phyloP scores from a whole-genome alignment of 495 filamentous ascomycete species.

The Pyronema domesticum region DNA sequence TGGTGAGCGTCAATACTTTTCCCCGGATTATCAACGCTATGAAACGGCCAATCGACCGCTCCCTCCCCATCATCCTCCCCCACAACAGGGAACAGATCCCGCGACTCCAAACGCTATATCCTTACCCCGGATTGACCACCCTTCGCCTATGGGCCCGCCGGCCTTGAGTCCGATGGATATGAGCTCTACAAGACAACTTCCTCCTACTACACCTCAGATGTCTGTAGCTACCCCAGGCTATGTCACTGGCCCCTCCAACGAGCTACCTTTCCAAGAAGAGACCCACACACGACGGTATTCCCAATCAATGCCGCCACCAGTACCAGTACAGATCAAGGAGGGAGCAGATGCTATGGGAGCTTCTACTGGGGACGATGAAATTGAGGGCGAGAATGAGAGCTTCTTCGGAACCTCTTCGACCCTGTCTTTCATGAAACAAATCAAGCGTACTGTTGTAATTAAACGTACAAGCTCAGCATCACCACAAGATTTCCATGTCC shows the following conservation, averaged over 20 bases:
- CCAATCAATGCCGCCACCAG: neutral
- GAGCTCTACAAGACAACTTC: neutral
- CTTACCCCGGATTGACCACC: neutral
- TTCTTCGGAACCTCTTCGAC: conserved; percentile 4
- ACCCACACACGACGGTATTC: neutral
- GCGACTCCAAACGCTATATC: neutral
- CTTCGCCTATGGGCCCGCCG: neutral
- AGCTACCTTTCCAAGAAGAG: neutral
- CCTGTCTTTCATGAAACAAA: conserved; percentile 3
- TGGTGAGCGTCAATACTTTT: neutral
- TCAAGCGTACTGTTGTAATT: neutral
- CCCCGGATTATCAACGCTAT: neutral
- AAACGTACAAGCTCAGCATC: neutral
- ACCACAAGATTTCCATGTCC: neutral
- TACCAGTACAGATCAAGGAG: neutral
- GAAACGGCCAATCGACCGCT: neutral
- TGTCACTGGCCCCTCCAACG: neutral
- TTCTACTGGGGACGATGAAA: neutral
- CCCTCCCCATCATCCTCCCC: neutral
- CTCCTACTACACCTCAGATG: neutral
- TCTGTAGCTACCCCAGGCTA: neutral
- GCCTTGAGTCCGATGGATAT: neutral
- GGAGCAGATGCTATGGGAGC: conserved; percentile 3
- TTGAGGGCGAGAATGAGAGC: neutral
- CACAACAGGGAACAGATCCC: neutral